Base-by-base conservation (phyloP, 2,329 filamentous ascomycete species). In the Verticillium nonalfalfae region DNA sequence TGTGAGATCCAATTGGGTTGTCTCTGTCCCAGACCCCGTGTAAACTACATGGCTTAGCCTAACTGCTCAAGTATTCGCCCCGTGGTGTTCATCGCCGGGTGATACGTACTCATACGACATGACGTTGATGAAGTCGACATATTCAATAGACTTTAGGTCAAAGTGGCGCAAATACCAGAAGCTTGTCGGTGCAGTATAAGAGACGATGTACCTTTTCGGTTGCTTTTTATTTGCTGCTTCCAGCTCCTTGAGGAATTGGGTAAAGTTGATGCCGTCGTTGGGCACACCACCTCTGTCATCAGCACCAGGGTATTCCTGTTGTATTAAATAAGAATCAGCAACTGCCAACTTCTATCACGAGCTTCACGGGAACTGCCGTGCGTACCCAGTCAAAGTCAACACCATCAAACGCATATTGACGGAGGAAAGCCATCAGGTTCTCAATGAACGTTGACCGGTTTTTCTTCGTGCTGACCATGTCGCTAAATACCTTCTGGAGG, bases 331-430 rank as follows among this genome's bases (percentile, higher is more conserved):
- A 31, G 9, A 33, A 34, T 15, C 26, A 31, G 35, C 56, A 58
- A 13, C 18, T 11, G 13, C 31, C 34, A 31, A 31, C 2, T 31
- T 31, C 14, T 40, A 26, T 34, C 54, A 35, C 64, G 1, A 38
- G 63, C n/a, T 58, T 61, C 2, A 59, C 26, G 26, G 26, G 68
- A 21, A 71, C 66, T 15, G 76, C 6, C 1, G 36, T 14, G 10
- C 36, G 9, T 14, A 10, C 73, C 79, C 78, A 82, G 63, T 81
- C 76, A n/a, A 82, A 65, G 58, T 82, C 78, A 1, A 79, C 68
- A 2, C 78, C 78, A 62, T 78, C 75, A 58, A 82, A 79, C 2
- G 70, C 70, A 64, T 79, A 80, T 7, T 68, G 72, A 1, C 65
- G 36, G 66, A 82, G 70, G 64, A 82, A 81, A 1, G 60, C 57